Conservation (phyloP, 2,329 filamentous ascomycete species). For the Sclerotinia sclerotiorum region DNA sequence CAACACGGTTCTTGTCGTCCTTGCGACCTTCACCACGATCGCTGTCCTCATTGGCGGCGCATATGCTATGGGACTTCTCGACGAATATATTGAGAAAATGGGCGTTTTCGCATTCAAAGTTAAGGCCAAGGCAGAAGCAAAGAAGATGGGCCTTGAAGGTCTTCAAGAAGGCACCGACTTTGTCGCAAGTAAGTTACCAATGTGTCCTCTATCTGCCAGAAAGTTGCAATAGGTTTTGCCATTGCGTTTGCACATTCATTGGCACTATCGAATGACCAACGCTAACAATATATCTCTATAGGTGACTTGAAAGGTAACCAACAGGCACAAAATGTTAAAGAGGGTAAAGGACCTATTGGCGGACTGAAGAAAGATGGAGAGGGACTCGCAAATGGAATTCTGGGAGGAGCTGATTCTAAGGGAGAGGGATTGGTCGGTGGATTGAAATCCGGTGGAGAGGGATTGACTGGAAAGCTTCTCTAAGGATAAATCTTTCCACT, state of each 20-base stretch:
- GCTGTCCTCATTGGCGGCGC: slow-evolving; percentile 40
- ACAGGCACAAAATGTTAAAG: slow-evolving; percentile 40
- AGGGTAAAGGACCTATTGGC: slow-evolving; percentile 32
- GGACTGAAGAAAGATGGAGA: slow-evolving; percentile 29
- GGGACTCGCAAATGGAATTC: slow-evolving; percentile 6
- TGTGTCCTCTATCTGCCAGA: neutral
- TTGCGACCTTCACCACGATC: slow-evolving; percentile 39
- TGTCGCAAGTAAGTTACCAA: slow-evolving; percentile 39
- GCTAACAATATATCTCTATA: slow-evolving; percentile 23
- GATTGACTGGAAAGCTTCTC: slow-evolving; percentile 8
- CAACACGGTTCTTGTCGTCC: slow-evolving; percentile 36
- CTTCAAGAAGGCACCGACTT: slow-evolving; percentile 45
- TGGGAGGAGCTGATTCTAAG: neutral
- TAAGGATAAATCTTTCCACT: neutral
- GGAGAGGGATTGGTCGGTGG: slow-evolving; percentile 16
- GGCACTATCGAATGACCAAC: neutral
- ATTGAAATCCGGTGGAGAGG: slow-evolving; percentile 19
- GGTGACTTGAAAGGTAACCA: slow-evolving; percentile 43
- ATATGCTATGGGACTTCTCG: slow-evolving; percentile 44
- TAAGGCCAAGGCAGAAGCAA: slow-evolving; percentile 45
- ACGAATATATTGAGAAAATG: slow-evolving; percentile 44
- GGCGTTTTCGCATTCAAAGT: slow-evolving; percentile 45
- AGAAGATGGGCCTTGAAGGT: slow-evolving; percentile 44
- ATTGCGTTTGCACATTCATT: neutral
- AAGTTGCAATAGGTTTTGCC: neutral